These are phyloP conservation scores for Incumbomyces lentus DNA, from an alignment of 2,329 filamentous ascomycete genomes.

Conservation along the genomic window DNA sequence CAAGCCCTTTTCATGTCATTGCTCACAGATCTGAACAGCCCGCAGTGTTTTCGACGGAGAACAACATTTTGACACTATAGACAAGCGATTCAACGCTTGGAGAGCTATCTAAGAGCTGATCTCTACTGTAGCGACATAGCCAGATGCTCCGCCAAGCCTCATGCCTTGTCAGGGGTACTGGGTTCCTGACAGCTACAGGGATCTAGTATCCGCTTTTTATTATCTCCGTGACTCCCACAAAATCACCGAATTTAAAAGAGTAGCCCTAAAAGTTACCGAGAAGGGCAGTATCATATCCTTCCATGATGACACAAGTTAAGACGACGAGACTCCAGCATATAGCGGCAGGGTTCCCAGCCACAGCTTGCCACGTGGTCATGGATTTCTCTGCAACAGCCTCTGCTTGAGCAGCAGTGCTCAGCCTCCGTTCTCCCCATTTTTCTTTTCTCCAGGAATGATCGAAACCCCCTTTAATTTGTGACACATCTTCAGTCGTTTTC, in stretches of 20 bases:
- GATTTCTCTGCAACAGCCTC: conserved; percentile 12
- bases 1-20: too few relatives aligned
- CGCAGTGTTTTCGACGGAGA: too few relatives aligned
- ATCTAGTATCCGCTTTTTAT: conserved; percentile 10
- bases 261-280: conserved; percentile 42
- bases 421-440: conserved; percentile 8
- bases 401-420: conserved; percentile 11
- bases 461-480: conserved; percentile 9
- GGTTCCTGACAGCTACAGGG: too few relatives aligned
- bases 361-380: conserved; percentile 15
- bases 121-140: too few relatives aligned
- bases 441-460: conserved; percentile 12
- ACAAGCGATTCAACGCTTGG: too few relatives aligned
- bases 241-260: conserved; percentile 10
- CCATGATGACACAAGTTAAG: conserved; percentile 42
- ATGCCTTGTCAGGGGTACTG: too few relatives aligned
- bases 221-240: conserved; percentile 9
- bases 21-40: too few relatives aligned
- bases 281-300: conserved; percentile 44
- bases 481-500: conserved; percentile 1
- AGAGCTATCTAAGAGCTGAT: too few relatives aligned
- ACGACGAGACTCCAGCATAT: conserved; percentile 30
- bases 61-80: too few relatives aligned
- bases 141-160: too few relatives aligned
- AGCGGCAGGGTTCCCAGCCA: conserved; percentile 20